A percentile compares a stretch with the other conserved stretches of the same genome.
phyloP scores from a whole-genome alignment of 805 yeast genomes.

The Pichia cabralensis region DNA sequence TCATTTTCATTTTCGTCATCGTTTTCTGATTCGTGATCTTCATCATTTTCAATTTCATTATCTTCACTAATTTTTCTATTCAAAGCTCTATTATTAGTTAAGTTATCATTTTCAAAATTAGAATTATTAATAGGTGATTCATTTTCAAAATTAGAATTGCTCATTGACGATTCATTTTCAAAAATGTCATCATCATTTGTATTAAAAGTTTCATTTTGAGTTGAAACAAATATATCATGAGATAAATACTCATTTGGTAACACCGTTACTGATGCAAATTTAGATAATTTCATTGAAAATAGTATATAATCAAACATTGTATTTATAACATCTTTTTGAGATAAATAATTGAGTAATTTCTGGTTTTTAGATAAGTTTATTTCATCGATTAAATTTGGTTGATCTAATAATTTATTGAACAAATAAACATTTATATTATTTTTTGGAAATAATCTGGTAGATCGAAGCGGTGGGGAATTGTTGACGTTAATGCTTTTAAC shows the following conservation, averaged over 20 bases:
- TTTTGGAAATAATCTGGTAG: neutral
- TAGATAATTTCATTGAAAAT: conserved; percentile 18
- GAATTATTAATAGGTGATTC: too few species aligned
- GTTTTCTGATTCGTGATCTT: neutral
- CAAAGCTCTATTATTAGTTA: conserved; percentile 1
- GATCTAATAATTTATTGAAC: conserved; percentile 27
- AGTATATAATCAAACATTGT: conserved; percentile 23
- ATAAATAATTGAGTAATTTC: conserved; percentile 24
- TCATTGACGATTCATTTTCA: too few species aligned
- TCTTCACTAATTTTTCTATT: neutral
- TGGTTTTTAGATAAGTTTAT: conserved; percentile 26
- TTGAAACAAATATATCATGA: conserved; percentile 10
- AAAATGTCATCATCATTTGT: too few species aligned
- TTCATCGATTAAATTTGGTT: conserved; percentile 28
- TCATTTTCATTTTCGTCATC: conserved; percentile 3
- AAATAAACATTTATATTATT: conserved; percentile 13
- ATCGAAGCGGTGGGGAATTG: neutral
- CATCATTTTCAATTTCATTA: neutral
- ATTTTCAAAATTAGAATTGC: too few species aligned
- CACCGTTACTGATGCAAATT: conserved; percentile 1
- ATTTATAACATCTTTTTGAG: conserved; percentile 24
- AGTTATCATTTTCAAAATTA: too few species aligned
- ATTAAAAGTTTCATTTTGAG: neutral
- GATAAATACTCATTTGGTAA: conserved; percentile 5
- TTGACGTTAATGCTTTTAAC: too few species aligned